Evolutionary conservation across 2,329 filamentous ascomycete species (phyloP), one percentile per base, ranked within the genome.

Genomic region (Neurospora crassa): DNA sequence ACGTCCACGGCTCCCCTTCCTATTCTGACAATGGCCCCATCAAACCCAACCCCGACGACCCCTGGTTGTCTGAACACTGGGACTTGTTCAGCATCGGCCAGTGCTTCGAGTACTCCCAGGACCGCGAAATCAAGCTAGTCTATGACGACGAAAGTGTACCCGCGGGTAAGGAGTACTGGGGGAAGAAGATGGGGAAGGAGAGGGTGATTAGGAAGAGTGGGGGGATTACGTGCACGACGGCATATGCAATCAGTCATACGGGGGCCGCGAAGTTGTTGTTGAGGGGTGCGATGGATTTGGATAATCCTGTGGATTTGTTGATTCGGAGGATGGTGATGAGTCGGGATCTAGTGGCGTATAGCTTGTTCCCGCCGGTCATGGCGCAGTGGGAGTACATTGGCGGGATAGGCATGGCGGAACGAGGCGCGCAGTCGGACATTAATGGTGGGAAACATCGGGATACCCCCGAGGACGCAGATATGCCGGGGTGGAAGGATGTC

Each of bases 231-330:
- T 79, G 78, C 71, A 77, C 76, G 10, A 78, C 76, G 2, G 76
- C 74, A 1, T 79, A 79, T 67, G 77, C 77, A 10, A 73, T 79
- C 10, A 75, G 72, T n/a, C 75, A 75, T 37, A 73, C 74, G 0
- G 78, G 78, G 29, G 78, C 78, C 2, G 76, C 76, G 14, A 78
- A 79, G 72, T 71, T 79, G 18, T 72, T 79, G 43, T 53, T 76
- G 34, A 72, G 75, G 37, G 69, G 67, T 24, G 72, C 72, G 8
- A 40, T 77, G 24, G 73, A 78, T 67, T 70, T 79, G 67, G 74
- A 79, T 70, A 69, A 75, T 12, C 76, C 77, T 20, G 70, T 78
- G 2, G 78, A 79, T 69, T 70, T 78, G 24, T 68, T 78, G 24
- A 78, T 79, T 53, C 70, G 71, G 11, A 67, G 70, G 3, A 73